Conservation (phyloP, 2,329 filamentous ascomycete genomes). For the Xylariales sp. region DNA sequence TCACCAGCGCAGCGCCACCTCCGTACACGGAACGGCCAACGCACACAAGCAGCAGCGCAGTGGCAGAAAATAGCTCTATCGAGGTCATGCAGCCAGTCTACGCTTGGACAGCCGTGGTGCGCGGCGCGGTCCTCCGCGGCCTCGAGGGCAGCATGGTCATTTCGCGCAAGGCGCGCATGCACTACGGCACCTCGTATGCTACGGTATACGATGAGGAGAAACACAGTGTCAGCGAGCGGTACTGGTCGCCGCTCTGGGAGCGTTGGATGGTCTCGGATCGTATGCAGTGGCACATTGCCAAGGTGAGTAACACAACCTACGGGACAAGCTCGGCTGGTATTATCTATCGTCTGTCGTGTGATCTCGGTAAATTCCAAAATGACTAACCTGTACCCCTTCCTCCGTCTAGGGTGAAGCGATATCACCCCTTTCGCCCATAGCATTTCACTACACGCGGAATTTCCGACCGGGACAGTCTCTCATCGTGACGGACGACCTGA, state of each 20-base stretch:
- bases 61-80: conserved; percentile 52
- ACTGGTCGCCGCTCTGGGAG: conserved; percentile 78
- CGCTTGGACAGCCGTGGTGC: conserved; percentile 75
- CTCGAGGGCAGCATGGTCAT: conserved; percentile 77
- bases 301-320: conserved; percentile 43
- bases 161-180: conserved; percentile 66
- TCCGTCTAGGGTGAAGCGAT: conserved; percentile 61
- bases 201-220: conserved; percentile 74
- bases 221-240: conserved; percentile 67
- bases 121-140: conserved; percentile 70
- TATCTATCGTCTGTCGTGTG: too few relatives aligned
- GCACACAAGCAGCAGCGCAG: conserved; percentile 47
- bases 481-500: conserved; percentile 74
- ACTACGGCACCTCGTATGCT: conserved; percentile 77
- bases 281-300: conserved; percentile 83
- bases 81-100: conserved; percentile 81
- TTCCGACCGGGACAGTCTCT: conserved; percentile 75
- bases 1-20: conserved; percentile 53
- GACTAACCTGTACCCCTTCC: background rate
- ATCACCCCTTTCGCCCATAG: conserved; percentile 68
- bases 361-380: too few relatives aligned
- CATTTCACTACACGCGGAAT: conserved; percentile 82
- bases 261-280: conserved; percentile 78
- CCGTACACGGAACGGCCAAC: conserved; percentile 68
- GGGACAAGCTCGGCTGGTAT: too few relatives aligned